Evolutionary conservation across 306 rosid genomes (phyloP), one percentile per base, ranked within the genome.

Genomic region (Sphenostylis stenocarpa): DNA sequence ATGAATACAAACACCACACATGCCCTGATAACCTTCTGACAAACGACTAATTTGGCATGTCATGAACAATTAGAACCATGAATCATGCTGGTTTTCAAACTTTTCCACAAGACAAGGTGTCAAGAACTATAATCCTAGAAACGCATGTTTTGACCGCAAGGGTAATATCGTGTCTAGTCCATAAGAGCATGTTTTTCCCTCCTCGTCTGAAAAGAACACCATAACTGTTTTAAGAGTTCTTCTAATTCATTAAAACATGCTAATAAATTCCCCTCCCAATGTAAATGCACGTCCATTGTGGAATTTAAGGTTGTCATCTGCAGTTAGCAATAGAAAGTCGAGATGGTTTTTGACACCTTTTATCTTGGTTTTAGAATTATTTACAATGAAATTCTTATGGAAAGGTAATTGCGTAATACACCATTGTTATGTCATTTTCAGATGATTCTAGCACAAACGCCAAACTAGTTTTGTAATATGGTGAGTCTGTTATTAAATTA

Each of bases 81-180:
- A 13, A 38, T 38, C 63, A 60, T 15, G 20, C 38, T 58, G 72
- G 63, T 78, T 78, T 60, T 24, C 77, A 39, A 58, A 34, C n/a
- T 10, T 38, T 39, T 29, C 73, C 60, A 63, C 21, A 72, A 72
- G 63, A 79, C 45, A 63, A 51, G 49, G 45, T 34, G 7, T 67
- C 75, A 65, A 21, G 53, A 17, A 10, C 14, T 16, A 7, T 41
- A 72, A 73, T 73, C 29, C 14, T 19, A 67, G 69, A 80, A 53
- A 24, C 48, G 16, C 79, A 43, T 80, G 83, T 53, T 79, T 73
- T 62, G 75, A 67, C 52, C 12, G 39, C 79, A 20, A 73, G 23
- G 79, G 79, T 41, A 73, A 80, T 53, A 53, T 72, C 69, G 66
- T 80, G 75, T 72, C 79, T 72, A 41, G 75, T 53, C 73, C 4